Base-by-base conservation (phyloP, 768 basidiomycete species). In the Trametes villosa region DNA sequence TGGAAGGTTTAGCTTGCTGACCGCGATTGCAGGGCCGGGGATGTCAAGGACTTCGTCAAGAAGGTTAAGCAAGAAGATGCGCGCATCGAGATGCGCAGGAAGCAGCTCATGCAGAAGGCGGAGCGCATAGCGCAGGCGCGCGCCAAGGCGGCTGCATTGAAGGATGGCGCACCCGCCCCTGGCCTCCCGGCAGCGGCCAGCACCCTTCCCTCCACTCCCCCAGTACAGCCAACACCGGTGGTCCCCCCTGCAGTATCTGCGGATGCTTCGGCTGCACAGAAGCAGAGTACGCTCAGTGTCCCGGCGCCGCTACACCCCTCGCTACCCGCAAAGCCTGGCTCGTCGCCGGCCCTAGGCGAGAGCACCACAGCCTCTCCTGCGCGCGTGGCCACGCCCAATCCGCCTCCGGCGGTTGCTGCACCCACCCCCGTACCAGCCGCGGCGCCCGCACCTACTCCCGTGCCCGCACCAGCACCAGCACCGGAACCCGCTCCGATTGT, bases 11-110 rank as follows among this genome's bases (percentile, higher is more conserved):
- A 9, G 6, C 9, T 38, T 53, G 29, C 65, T 55, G 33, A 56
- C n/a, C 20, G 55, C 20, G 11, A 48, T 53, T 49, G 7, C 53
- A 91, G 90, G 31, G 82, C 87, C 42, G 89, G 89, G 9, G 87
- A 88, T 57, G 84, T 91, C 57, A 87, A 86, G 63, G 86, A 88
- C 68, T 92, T 88, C 56, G 80, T 89, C 42, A 87, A 84, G 71
- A 86, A 88, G 71, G 77, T 88, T 68, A 86, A 87, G 70, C 77
- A 80, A 59, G 86, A 88, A 68, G 88, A 92, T 63, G 77, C 74
- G 22, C 78, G 81, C 24, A 90, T 91, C 51, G 81, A 82, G 29
- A 76, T 78, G 70, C 75, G 82, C 38, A 83, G 70, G 67, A 78
- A 76, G 57, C 67, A 73, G 36, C 68, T 84, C 29, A 70, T 68